Base-by-base conservation (phyloP, 768 basidiomycete genomes). In the Xerocomus potaroensis region DNA sequence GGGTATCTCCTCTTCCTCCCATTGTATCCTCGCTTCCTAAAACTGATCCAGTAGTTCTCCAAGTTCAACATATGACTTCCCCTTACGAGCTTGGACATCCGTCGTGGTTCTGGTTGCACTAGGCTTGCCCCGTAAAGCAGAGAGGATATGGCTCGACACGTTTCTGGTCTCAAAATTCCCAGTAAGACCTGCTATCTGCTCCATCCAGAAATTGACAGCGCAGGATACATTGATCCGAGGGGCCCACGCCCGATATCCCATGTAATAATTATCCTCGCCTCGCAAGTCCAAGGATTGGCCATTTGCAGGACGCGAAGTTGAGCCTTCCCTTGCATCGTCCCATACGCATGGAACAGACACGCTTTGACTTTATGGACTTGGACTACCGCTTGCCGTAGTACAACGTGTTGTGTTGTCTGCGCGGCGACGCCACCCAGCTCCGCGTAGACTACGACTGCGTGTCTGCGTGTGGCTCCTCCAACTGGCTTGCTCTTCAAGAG, bases 151-250 rank as follows among this genome's bases (percentile, higher is more conserved):
- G 8, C 29, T 30, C 24, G 33, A 18, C 30, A 34, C 26, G 8
- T 24, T 42, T 30, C 34, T 41, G 40, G 23, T 14, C 27, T 38
- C 36, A 24, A 58, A 24, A 31, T 23, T 40, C 32, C 31, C 23
- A 12, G 22, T 21, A 22, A 30, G 21, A 34, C 15, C 24, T 37
- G 14, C 33, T 12, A 14, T 30, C 19, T n/a, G 12, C 24, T 21
- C 37, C 37, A 31, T 41, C 44, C 10, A 41, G 57, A 41, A 58
- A 56, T 32, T 21, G 22, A 30, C 37, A 36, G 5, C 26, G 42
- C 36, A 36, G 26, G 18, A 43, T 29, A 14, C 38, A 12, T 22
- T 50, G 60, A 59, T 60, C 53, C 60, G 53, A 60, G 60, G 49
- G 47, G 23, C 49, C 43, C 47, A 45, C 29, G 21, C 41, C 42